Conservation (phyloP, 2,329 filamentous ascomycete species). For the Mollisiaceae sp. region DNA sequence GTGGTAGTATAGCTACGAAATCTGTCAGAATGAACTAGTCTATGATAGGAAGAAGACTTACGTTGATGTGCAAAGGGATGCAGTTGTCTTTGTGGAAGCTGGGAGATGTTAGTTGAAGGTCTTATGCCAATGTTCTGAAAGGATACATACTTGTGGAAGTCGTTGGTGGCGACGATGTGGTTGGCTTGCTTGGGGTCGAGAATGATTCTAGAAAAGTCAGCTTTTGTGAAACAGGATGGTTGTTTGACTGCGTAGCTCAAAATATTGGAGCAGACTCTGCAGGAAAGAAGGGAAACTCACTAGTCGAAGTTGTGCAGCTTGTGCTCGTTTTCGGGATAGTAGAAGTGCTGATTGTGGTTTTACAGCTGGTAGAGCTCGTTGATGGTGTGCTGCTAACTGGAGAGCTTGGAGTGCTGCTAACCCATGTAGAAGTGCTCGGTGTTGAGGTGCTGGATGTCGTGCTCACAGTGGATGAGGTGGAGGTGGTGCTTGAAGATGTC, state of each 20-base stretch:
- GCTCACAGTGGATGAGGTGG: not conserved
- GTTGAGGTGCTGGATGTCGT: not conserved
- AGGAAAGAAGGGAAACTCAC: not conserved
- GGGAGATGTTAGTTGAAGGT: not conserved
- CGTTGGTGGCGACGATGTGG: slow-evolving; percentile 19
- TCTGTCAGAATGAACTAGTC: too few species aligned
- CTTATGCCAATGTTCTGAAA: not conserved
- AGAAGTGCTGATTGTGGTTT: slow-evolving; percentile 7
- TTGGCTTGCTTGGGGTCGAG: slow-evolving; percentile 17
- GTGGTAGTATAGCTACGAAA: slow-evolving; percentile 29
- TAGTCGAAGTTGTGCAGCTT: not conserved
- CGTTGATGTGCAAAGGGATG: slow-evolving; percentile 55
- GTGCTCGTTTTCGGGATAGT: not conserved
- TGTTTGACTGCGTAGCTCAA: slow-evolving; percentile 7
- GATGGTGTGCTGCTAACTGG: not conserved
- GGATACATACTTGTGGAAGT: slow-evolving; percentile 9
- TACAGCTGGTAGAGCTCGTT: not conserved
- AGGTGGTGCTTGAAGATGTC: not conserved
- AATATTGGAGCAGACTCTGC: slow-evolving; percentile 17
- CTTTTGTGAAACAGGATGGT: not conserved
- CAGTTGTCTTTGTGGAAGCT: slow-evolving; percentile 39
- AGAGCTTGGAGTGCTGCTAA: slow-evolving; percentile 9
- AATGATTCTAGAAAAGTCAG: slow-evolving; percentile 13
- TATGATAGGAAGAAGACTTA: too few species aligned
- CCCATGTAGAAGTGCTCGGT: not conserved